These are phyloP conservation scores for Athelia sp. DNA, from an alignment of 1,284 basidiomycete species.

Conservation along the genomic window DNA sequence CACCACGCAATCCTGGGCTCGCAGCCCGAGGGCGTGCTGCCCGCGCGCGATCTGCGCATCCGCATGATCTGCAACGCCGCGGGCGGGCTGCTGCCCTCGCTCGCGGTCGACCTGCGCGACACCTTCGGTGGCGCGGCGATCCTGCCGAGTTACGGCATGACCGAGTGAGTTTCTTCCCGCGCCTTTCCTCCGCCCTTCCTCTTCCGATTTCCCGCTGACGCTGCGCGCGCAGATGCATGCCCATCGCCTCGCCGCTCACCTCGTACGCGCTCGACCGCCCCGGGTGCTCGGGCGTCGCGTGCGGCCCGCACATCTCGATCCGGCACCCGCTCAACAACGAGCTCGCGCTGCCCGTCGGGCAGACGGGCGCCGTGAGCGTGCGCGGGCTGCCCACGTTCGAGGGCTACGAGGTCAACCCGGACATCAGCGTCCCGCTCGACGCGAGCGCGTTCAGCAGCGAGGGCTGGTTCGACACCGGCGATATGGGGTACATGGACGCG, in stretches of 20 bases:
- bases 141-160: conserved; percentile 45
- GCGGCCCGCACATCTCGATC: conserved; percentile 43
- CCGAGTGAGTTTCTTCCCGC: conserved; percentile 28
- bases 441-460: conserved; percentile 37
- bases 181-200: background rate
- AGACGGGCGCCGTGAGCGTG: conserved; percentile 39
- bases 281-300: conserved; percentile 41
- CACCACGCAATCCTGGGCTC: conserved; percentile 40
- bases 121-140: conserved; percentile 33
- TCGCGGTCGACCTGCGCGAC: conserved; percentile 33
- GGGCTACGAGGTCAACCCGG: conserved; percentile 37
- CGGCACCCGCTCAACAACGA: conserved; percentile 35
- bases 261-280: conserved; percentile 40
- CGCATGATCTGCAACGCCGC: conserved; percentile 45
- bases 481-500: conserved; percentile 56
- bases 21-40: conserved; percentile 26
- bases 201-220: background rate
- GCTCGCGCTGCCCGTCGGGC: conserved; percentile 25
- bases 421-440: conserved; percentile 33
- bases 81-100: conserved; percentile 38
- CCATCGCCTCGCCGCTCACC: conserved; percentile 40
- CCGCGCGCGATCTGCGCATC: conserved; percentile 29
- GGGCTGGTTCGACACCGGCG: conserved; percentile 58
- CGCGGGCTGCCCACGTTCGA: conserved; percentile 41
- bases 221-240: conserved; percentile 35